These are phyloP conservation scores for Pythium monospermum DNA, from an alignment of 352 stramenopile genomes.

Conservation along the genomic window DNA sequence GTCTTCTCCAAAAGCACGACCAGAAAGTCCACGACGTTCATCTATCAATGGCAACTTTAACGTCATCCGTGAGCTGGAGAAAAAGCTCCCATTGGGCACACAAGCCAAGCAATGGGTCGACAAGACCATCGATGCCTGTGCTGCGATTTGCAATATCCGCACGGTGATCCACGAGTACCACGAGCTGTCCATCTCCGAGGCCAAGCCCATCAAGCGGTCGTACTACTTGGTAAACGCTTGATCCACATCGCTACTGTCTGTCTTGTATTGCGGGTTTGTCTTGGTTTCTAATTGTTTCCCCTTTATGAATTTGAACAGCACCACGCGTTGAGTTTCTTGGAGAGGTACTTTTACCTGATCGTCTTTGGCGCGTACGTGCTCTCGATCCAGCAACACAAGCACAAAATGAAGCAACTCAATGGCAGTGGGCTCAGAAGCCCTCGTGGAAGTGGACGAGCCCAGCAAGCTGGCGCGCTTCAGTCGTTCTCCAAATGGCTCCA, in stretches of 20 bases:
- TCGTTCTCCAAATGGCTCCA: slow-evolving; percentile 85
- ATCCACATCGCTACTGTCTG: neutral
- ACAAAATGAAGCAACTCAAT: slow-evolving; percentile 6
- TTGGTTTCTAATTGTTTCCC: neutral
- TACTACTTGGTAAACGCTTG: slow-evolving; percentile 56
- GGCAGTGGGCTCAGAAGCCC: slow-evolving; percentile 17
- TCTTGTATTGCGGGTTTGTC: neutral
- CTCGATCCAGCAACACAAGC: slow-evolving; percentile 10
- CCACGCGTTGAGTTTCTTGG: slow-evolving; percentile 80
- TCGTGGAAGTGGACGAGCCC: neutral
- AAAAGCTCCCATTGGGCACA: slow-evolving; percentile 37
- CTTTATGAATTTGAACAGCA: slow-evolving; percentile 51
- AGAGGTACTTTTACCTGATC: slow-evolving; percentile 88
- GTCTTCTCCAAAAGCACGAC: neutral
- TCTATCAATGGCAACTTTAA: slow-evolving; percentile 47
- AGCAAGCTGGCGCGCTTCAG: slow-evolving; percentile 22
- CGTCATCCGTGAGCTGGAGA: slow-evolving; percentile 63
- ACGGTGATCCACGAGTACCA: slow-evolving; percentile 76
- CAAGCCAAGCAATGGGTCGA: slow-evolving; percentile 78
- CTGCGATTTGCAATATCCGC: slow-evolving; percentile 76
- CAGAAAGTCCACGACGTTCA: neutral
- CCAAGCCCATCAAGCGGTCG: slow-evolving; percentile 72
- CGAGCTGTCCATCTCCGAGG: slow-evolving; percentile 63
- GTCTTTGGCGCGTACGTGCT: slow-evolving; percentile 84
- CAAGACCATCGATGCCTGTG: slow-evolving; percentile 54